Evolutionary conservation across 83 land plant genomes (phyloP).

Genomic region (Picea abies): DNA sequence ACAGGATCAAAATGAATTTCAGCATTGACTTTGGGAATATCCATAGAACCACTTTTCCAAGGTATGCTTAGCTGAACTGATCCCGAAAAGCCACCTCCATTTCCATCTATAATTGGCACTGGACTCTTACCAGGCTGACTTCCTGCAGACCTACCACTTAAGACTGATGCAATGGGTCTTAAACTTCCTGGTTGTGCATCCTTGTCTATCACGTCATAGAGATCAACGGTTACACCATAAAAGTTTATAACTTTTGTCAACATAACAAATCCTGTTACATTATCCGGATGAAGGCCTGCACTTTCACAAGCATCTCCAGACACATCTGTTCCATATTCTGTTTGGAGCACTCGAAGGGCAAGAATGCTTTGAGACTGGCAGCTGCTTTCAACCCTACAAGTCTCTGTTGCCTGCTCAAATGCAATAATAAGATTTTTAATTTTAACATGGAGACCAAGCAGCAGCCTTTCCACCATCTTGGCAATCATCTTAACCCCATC

Average conservation of each 20-base stretch:
- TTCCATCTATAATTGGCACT: slow-evolving; percentile 56
- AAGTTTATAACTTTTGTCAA: slow-evolving; percentile 49
- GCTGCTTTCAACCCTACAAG: slow-evolving; percentile 16
- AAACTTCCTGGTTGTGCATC: slow-evolving; percentile 7
- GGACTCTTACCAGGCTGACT: slow-evolving; percentile 17
- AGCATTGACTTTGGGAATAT: slow-evolving; percentile 66
- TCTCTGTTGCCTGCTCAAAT: slow-evolving; percentile 46
- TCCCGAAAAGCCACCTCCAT: slow-evolving; percentile 74
- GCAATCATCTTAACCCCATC: slow-evolving; percentile 93
- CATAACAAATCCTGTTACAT: slow-evolving; percentile 10
- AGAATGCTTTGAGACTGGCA: slow-evolving; percentile 21
- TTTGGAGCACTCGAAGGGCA: slow-evolving; percentile 57
- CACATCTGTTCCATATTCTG: slow-evolving; percentile 65
- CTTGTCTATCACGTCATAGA: slow-evolving; percentile 35
- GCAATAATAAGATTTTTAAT: slow-evolving; percentile 64
- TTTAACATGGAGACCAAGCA: slow-evolving; percentile 73
- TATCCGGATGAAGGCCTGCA: slow-evolving; percentile 15
- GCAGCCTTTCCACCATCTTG: slow-evolving; percentile 68
- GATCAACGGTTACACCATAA: slow-evolving; percentile 44
- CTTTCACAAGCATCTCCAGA: slow-evolving; percentile 52
- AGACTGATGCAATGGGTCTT: slow-evolving; percentile 2
- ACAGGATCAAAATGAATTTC: slow-evolving; percentile 61
- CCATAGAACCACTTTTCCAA: slow-evolving; percentile 72
- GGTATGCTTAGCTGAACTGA: slow-evolving; percentile 73
- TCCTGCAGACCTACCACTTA: slow-evolving; percentile 9